A percentile compares a stretch with the other conserved stretches of the same genome.
Evolutionary conservation across 2,329 filamentous ascomycete genomes (phyloP).

Genomic region (Phoma herbarum): DNA sequence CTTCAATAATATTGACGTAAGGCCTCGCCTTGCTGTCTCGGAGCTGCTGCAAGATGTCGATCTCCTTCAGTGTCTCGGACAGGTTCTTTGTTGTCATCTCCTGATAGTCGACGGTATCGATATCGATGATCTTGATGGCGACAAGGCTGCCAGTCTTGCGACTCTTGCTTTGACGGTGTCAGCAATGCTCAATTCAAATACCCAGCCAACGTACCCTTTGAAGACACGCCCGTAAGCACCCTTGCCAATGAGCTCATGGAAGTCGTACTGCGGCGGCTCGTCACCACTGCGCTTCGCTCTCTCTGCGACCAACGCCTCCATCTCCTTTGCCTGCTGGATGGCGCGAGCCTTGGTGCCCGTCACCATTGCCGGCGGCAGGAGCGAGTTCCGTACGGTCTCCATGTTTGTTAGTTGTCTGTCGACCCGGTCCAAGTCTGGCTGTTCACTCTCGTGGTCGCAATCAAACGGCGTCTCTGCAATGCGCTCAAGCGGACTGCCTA

Average conservation of each 20-base stretch:
- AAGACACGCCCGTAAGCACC: conserved; percentile 79
- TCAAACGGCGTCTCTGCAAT: conserved; percentile 40
- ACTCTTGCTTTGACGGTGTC: conserved; percentile 46
- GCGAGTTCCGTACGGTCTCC: conserved; percentile 37
- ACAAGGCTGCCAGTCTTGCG: conserved; percentile 63
- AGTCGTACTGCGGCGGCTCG: conserved; percentile 70
- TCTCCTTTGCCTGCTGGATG: conserved; percentile 74
- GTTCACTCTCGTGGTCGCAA: conserved; percentile 20
- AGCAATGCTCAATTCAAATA: conserved; percentile 17
- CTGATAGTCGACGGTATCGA: conserved; percentile 75
- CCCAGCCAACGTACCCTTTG: conserved; percentile 60
- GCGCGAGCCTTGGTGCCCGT: conserved; percentile 65
- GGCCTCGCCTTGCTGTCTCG: conserved; percentile 78
- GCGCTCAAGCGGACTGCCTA: conserved; percentile 34
- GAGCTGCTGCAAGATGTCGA: conserved; percentile 73
- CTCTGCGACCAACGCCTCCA: conserved; percentile 71
- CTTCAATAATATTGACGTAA: conserved; percentile 84
- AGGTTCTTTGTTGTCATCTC: conserved; percentile 54
- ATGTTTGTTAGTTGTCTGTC: conserved; percentile 30
- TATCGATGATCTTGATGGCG: conserved; percentile 84
- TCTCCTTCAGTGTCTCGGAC: conserved; percentile 67
- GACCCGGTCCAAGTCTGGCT: conserved; percentile 11
- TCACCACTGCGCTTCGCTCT: conserved; percentile 68
- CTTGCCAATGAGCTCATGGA: conserved; percentile 77
- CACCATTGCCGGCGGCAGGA: conserved; percentile 40